Evolutionary conservation across 1,139 yeast genomes (phyloP), one percentile per base, ranked within the genome.

Genomic region (Diutina scorzettiae): DNA sequence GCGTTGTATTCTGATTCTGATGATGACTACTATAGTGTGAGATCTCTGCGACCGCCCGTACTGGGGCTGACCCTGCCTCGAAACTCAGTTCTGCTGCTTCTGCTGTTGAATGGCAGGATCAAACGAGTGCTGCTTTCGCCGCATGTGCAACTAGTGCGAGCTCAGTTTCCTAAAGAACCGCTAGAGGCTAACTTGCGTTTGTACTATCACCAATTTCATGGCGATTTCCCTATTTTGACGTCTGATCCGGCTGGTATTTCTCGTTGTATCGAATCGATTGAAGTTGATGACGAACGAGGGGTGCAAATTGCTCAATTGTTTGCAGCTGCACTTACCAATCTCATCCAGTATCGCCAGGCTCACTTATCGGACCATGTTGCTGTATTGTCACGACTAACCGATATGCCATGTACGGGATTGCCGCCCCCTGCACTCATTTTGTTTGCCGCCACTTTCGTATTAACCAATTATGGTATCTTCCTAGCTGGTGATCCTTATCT

Each of bases 401-500:
- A 50, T 31, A 51, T 52, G 29, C 47, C 47, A 18, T 54, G 55
- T 8, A 45, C 55, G 6, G 50, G 50, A 11, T 48, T 59, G 12
- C 57, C 53, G 46, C 67, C 64, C 41, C 52, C 54, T 31, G 53
- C 64, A 53, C 49, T 67, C 57, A 51, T 55, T 41, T 64, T 53
- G 44, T 74, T 50, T 59, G 64, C 76, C 34, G 59, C 73, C 2
- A 60, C 78, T 0, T 63, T 79, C 45, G 62, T 73, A 1, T 48
- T 78, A 19, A 52, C 77, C 34, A 78, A 79, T 51, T 81, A 77
- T 52, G 59, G 76, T 2, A 64, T 78, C 16, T 59, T 78, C 3
- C 59, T 78, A 44, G 73, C 74, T 40, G 84, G 84, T 1, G 77
- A 71, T 46, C 66, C 67, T 37, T 77, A 73, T 52, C 68, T 79